Base-by-base conservation (phyloP, 2,329 filamentous ascomycete species). In the Magnaporthiopsis rhizophila region DNA sequence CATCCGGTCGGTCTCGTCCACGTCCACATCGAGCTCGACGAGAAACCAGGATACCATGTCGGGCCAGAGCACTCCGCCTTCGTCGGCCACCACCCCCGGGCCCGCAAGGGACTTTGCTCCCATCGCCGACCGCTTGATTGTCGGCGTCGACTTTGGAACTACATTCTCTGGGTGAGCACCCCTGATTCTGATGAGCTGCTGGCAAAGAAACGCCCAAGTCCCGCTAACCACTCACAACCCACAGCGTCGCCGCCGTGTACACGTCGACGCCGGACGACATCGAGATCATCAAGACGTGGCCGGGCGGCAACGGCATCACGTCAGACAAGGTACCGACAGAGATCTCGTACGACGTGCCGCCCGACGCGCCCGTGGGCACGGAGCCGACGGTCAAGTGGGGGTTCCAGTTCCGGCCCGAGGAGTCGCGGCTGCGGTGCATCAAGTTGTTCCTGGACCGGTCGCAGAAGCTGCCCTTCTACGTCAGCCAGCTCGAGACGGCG, bases 251-350 rank as follows among this genome's bases (percentile, higher is more conserved):
- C 8, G 86, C 87, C 36, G 87, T 90, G 4, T 91, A 91, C 70
- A 89, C 87, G 18, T 88, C 86, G 4, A 90, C 86, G 1, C 89
- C 90, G 15, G 89, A 93, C 73, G 90, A 92, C 73, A 81, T 93
- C 65, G 89, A 92, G 72, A 91, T 92, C 70, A 92, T 93, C 78
- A 92, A 92, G 78, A 89, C 85, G 18, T 94, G 90, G 90, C 90
- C 90, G 0, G 90, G 90, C 32, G 89, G 89, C 34, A 92, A 93
- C 72, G 89, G 89, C 70, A 91, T 93, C 76, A 92, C 90, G n/a
- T 92, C 89, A 50, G 90, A 94, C 79, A 94, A 94, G 79, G 90
- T 93, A 2, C 90, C 90, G 1, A 92, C 89, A 18, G 90, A 93
- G 74, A 88, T 93, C 64, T 88, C 89, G 68, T 86, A 86, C 69